Evolutionary conservation across 441 rosid genomes (phyloP).

Genomic region (Bocquillonia castaneifolia): DNA sequence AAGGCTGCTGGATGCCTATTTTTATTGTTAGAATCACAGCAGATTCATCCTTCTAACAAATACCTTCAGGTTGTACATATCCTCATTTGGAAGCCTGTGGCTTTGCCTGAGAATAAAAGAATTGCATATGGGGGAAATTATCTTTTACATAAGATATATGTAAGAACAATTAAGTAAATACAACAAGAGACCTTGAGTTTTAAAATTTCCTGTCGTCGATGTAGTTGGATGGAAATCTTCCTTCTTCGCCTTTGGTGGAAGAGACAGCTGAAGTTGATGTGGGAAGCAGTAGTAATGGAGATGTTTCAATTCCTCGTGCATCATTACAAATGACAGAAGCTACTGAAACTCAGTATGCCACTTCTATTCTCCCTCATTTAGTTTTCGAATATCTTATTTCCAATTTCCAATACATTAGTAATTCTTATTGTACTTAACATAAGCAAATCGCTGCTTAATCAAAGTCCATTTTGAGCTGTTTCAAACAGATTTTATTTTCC

Average conservation of each 20-base stretch:
- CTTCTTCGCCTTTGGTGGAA: constrained; percentile 32
- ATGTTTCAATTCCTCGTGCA: constrained; percentile 21
- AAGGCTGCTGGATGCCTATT: neutral
- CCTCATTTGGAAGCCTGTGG: constrained; percentile 11
- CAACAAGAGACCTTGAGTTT: neutral
- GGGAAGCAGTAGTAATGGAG: constrained; percentile 25
- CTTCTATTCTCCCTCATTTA: neutral
- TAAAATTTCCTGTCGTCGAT: constrained; percentile 10
- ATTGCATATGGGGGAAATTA: neutral
- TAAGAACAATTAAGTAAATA: neutral
- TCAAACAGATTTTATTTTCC: neutral
- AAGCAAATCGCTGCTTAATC: neutral
- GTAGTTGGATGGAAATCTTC: constrained; percentile 27
- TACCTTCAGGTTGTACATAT: neutral
- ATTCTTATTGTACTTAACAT: neutral
- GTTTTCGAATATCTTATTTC: neutral
- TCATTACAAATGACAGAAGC: constrained; percentile 24
- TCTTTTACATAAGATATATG: neutral
- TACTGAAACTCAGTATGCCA: constrained; percentile 35
- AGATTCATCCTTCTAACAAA: neutral
- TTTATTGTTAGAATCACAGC: neutral
- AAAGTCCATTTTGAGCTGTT: neutral
- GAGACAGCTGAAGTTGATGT: constrained; percentile 29
- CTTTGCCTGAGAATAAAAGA: neutral
- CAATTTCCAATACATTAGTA: neutral